Evolutionary conservation across 805 yeast genomes (phyloP).

Genomic region (Ogataea henricii): DNA sequence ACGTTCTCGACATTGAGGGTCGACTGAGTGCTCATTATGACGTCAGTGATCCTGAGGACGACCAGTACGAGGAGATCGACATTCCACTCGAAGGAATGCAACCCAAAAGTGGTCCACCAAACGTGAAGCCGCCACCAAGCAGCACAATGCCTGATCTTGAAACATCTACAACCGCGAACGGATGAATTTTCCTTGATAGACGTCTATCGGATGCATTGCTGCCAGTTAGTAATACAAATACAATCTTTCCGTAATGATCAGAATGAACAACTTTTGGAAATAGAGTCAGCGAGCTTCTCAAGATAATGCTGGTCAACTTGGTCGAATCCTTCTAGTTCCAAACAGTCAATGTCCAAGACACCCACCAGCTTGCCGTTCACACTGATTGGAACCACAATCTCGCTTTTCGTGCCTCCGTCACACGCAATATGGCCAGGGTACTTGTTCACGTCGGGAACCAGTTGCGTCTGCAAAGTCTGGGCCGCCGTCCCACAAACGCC

Average conservation of each 20-base stretch:
- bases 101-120: background rate
- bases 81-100: slow-evolving; percentile 12
- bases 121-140: background rate
- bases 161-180: background rate
- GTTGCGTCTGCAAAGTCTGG: slow-evolving; percentile 53
- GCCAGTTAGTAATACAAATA: background rate
- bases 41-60: slow-evolving; percentile 21
- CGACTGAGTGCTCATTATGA: slow-evolving; percentile 17
- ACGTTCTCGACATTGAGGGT: slow-evolving; percentile 17
- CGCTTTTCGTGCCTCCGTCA: slow-evolving; percentile 92
- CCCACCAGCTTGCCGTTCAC: slow-evolving; percentile 53
- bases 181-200: too few relatives aligned
- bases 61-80: slow-evolving; percentile 16
- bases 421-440: slow-evolving; percentile 96
- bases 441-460: slow-evolving; percentile 74
- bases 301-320: slow-evolving; percentile 58
- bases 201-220: too few relatives aligned
- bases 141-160: background rate
- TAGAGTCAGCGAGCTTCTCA: slow-evolving; percentile 56
- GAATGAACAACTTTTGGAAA: slow-evolving; percentile 49
- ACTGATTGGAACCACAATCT: slow-evolving; percentile 83
- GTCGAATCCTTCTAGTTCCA: slow-evolving; percentile 64
- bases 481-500: slow-evolving; percentile 97
- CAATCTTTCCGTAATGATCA: background rate
- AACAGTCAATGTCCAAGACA: slow-evolving; percentile 86